Conservation (phyloP, 805 yeast species). For the Candida arabinofermentans region DNA sequence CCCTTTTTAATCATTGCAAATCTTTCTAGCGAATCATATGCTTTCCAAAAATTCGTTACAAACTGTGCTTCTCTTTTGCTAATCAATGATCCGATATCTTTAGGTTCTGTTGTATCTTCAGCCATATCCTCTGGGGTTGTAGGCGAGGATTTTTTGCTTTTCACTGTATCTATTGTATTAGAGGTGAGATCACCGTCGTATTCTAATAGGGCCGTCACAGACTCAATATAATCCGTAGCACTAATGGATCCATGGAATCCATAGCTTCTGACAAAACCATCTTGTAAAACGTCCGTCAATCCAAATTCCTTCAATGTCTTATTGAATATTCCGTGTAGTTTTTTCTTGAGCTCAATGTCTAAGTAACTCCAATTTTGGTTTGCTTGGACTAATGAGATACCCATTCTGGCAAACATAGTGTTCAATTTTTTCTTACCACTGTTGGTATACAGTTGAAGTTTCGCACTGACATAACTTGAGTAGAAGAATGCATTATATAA, state of each 20-base stretch:
- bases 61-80: slow-evolving; percentile 30
- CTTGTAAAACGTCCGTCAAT: slow-evolving; percentile 74
- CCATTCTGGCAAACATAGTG: slow-evolving; percentile 94
- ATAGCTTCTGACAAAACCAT: slow-evolving; percentile 81
- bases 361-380: slow-evolving; percentile 90
- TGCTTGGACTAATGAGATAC: slow-evolving; percentile 83
- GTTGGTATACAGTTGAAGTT: slow-evolving; percentile 83
- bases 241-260: slow-evolving; percentile 86
- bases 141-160: slow-evolving; percentile 13
- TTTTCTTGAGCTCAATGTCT: slow-evolving; percentile 74
- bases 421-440: slow-evolving; percentile 84
- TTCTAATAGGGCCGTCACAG: slow-evolving; percentile 81
- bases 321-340: slow-evolving; percentile 62
- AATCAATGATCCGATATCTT: slow-evolving; percentile 25
- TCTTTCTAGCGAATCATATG: slow-evolving; percentile 50
- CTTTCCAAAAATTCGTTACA: slow-evolving; percentile 47
- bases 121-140: slow-evolving; percentile 21
- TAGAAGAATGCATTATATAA: slow-evolving; percentile 86
- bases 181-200: slow-evolving; percentile 40
- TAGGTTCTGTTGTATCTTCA: slow-evolving; percentile 17
- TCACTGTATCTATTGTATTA: slow-evolving; percentile 5
- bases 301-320: slow-evolving; percentile 74
- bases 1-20: slow-evolving; percentile 63
- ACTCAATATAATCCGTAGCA: slow-evolving; percentile 91
- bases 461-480: slow-evolving; percentile 87